These are phyloP conservation scores for Geosmithia morbida DNA, from an alignment of 2,329 filamentous ascomycete genomes.

Conservation along the genomic window DNA sequence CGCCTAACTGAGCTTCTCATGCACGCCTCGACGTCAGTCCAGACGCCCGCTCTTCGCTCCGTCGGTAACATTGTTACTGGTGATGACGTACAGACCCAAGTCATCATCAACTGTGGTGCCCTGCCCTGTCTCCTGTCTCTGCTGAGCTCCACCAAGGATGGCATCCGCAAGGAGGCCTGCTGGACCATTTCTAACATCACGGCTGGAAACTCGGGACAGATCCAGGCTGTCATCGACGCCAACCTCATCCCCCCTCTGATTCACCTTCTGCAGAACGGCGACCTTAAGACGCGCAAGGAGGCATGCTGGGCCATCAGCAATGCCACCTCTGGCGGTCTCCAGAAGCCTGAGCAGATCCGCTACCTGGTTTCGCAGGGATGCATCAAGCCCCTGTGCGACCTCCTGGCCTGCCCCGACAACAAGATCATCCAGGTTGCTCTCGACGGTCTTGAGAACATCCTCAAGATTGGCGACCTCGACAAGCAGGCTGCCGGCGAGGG, in stretches of 20 bases:
- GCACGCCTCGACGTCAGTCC: slow-evolving; percentile 95
- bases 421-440: slow-evolving; percentile 99
- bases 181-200: slow-evolving; percentile 99
- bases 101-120: slow-evolving; percentile 97
- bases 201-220: slow-evolving; percentile 93
- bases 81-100: slow-evolving; percentile 96
- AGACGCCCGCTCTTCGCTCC: slow-evolving; percentile 91
- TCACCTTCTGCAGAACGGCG: slow-evolving; percentile 87
- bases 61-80: slow-evolving; percentile 98
- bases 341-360: slow-evolving; percentile 97
- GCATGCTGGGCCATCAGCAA: slow-evolving; percentile 99
- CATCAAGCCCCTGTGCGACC: slow-evolving; percentile 93
- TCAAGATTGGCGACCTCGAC: slow-evolving; percentile 98
- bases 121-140: slow-evolving; percentile 86
- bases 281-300: slow-evolving; percentile 98
- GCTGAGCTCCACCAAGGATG: slow-evolving; percentile 93
- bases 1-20: slow-evolving; percentile 93
- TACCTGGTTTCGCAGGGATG: slow-evolving; percentile 88
- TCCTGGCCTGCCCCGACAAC: slow-evolving; percentile 93
- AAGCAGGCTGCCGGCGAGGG: slow-evolving; percentile 73
- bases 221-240: slow-evolving; percentile 90
- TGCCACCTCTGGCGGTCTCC: slow-evolving; percentile 88
- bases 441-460: slow-evolving; percentile 95
- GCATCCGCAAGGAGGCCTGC: slow-evolving; percentile 97
- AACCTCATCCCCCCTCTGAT: slow-evolving; percentile 95